Evolutionary conservation across 2,329 filamentous ascomycete genomes (phyloP), one percentile per base, ranked within the genome.

Genomic region (Stylonectria norvegica): DNA sequence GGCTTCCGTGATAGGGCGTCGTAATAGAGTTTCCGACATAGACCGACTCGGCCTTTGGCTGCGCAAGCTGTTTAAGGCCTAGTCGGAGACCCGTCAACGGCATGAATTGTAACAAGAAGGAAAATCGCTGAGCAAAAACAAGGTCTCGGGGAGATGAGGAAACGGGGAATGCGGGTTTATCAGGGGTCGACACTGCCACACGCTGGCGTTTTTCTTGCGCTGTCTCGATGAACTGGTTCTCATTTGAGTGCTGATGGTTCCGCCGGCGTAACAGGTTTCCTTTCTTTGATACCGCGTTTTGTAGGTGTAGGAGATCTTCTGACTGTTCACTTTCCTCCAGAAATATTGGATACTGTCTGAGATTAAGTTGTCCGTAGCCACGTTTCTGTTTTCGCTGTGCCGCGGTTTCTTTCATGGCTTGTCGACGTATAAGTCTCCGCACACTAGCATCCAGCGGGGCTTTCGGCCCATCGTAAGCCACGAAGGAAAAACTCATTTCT

Each of bases 391-490:
- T 45, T 15, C 42, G 36, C 12, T 37, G 34, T 6, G 16, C 17
- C 4, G 34, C 42, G 9, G 22, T 38, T 14, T 45, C 42, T 36
- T 20, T 31, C 42, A 45, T 45, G 11, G 42, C 42, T 22, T 45
- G 42, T 14, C 17, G 34, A 5, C 42, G 42, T 35, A 45, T 45
- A 6, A 45, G 42, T 20, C 23, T 38, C n/a, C 42, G 38, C 14
- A 41, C 35, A 19, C 20, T 30, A 8, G 42, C 34, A 36, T 45
- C 42, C n/a, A 29, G 19, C 3, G 38, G 34, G 15, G 36, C 22
- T 22, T 2, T 33, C 7, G 42, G 42, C 7, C 42, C 42, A 5
- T 45, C 34, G 18, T 45, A 45, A 30, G 40, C 33, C 34, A 45
- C 38, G 16, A 45, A 45, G n/a, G 42, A 40, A 16, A 44, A 44